These are phyloP conservation scores for Diaporthe vaccinii DNA, from an alignment of 2,329 filamentous ascomycete species.

Conservation along the genomic window DNA sequence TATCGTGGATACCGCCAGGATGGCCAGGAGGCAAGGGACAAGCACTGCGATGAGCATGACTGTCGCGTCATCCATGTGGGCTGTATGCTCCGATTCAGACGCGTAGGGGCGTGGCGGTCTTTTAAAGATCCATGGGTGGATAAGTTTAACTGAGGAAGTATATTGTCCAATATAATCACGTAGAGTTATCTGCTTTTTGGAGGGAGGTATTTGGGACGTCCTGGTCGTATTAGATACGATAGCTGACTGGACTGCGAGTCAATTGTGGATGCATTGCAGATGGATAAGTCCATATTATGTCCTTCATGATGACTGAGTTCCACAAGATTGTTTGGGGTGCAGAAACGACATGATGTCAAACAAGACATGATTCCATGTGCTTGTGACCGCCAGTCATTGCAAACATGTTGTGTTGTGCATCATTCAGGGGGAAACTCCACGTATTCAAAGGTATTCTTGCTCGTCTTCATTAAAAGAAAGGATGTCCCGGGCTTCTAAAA, in stretches of 20 bases:
- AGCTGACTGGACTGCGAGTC: too few species aligned
- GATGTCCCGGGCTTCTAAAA: not conserved
- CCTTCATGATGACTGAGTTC: not conserved
- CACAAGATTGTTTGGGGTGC: not conserved
- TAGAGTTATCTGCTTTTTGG: too few species aligned
- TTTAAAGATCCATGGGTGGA: too few species aligned
- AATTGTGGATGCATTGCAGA: too few species aligned
- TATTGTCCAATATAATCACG: too few species aligned
- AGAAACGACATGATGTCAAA: not conserved
- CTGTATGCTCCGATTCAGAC: not conserved
- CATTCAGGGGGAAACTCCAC: not conserved
- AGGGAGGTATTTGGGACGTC: too few species aligned
- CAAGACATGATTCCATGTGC: not conserved
- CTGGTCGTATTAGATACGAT: too few species aligned
- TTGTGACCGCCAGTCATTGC: not conserved
- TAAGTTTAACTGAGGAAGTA: too few species aligned
- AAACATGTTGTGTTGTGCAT: not conserved
- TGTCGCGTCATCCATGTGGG: not conserved
- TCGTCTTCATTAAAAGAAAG: not conserved
- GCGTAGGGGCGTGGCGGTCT: too few species aligned
- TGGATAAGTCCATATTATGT: too few species aligned
- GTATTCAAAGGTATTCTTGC: not conserved
- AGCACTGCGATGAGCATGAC: not conserved
- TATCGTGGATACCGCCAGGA: not conserved
- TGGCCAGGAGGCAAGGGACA: not conserved